Conservation (phyloP, 352 stramenopile species). For the Phytopythium mirpurense region DNA sequence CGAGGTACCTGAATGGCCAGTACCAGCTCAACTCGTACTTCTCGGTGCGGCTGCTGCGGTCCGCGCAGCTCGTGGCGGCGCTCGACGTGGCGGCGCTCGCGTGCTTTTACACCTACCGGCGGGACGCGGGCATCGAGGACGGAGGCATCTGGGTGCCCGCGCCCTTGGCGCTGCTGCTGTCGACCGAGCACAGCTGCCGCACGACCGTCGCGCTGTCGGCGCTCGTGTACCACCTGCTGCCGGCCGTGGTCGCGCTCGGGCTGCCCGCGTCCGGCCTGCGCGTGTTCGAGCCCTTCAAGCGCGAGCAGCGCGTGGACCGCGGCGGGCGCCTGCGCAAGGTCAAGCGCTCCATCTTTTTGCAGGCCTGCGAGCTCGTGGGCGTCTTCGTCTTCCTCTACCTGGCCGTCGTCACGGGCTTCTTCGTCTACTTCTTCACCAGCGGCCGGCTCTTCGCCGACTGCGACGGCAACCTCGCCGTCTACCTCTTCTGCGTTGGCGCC, state of each 20-base stretch:
- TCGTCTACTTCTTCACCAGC: constrained; percentile 54
- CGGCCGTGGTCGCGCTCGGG: constrained; percentile 51
- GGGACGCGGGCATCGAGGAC: constrained; percentile 18
- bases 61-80: constrained; percentile 54
- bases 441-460: constrained; percentile 52
- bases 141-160: constrained; percentile 39
- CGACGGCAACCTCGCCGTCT: constrained; percentile 31
- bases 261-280: constrained; percentile 57
- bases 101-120: constrained; percentile 56
- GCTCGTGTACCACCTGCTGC: constrained; percentile 69
- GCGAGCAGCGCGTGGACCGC: constrained; percentile 56
- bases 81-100: constrained; percentile 49
- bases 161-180: constrained; percentile 38
- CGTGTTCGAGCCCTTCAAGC: constrained; percentile 67
- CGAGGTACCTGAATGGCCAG: constrained; percentile 38
- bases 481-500: constrained; percentile 38
- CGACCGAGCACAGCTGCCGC: constrained; percentile 29
- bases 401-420: constrained; percentile 34
- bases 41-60: constrained; percentile 46
- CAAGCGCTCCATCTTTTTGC: constrained; percentile 71
- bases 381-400: constrained; percentile 53
- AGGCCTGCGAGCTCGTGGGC: constrained; percentile 68
- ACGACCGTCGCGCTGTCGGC: constrained; percentile 50
- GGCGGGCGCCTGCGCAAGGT: constrained; percentile 64
- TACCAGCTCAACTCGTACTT: constrained; percentile 86